A percentile compares a stretch with the other conserved stretches of the same genome.
Conservation (phyloP, 139 green algal species). For the Pleodorina starrii region DNA sequence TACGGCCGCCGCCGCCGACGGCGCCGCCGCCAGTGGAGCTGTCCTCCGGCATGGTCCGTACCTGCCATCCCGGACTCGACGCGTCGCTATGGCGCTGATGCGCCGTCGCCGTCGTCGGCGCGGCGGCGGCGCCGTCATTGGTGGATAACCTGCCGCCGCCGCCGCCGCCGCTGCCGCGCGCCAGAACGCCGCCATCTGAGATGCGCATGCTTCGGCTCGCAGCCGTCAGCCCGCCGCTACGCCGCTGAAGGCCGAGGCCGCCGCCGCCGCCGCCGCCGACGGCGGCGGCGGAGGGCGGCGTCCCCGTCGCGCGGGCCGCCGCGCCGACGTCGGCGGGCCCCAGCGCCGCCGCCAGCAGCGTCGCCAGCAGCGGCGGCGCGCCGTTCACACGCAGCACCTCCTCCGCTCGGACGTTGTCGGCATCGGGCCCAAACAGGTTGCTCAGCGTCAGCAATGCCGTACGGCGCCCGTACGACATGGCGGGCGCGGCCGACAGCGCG, state of each 20-base stretch:
- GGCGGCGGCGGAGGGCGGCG: not conserved
- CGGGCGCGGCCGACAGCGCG: not conserved
- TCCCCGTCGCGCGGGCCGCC: not conserved
- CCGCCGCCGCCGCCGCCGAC: not conserved
- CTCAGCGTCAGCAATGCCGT: not conserved
- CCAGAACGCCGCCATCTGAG: not conserved
- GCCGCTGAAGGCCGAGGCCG: not conserved
- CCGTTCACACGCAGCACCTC: not conserved
- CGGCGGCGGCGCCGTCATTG: not conserved
- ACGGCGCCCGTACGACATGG: not conserved
- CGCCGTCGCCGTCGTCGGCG: not conserved
- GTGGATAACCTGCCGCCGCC: not conserved
- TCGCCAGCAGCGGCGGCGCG: not conserved
- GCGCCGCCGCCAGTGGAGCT: not conserved
- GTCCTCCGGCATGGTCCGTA: not conserved
- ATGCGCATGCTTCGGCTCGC: not conserved
- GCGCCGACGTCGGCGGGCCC: not conserved
- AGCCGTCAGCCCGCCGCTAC: not conserved
- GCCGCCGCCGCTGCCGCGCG: not conserved
- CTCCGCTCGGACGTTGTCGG: slow-evolving; percentile 10
- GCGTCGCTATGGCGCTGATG: not conserved
- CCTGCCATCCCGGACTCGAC: not conserved
- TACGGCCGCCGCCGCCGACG: not conserved
- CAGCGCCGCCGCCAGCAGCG: slow-evolving; percentile 19
- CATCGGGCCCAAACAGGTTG: slow-evolving; percentile 2